A percentile compares a stretch with the other conserved stretches of the same genome.
Conservation (phyloP, 495 filamentous ascomycete genomes). For the Trichoderma virens region DNA sequence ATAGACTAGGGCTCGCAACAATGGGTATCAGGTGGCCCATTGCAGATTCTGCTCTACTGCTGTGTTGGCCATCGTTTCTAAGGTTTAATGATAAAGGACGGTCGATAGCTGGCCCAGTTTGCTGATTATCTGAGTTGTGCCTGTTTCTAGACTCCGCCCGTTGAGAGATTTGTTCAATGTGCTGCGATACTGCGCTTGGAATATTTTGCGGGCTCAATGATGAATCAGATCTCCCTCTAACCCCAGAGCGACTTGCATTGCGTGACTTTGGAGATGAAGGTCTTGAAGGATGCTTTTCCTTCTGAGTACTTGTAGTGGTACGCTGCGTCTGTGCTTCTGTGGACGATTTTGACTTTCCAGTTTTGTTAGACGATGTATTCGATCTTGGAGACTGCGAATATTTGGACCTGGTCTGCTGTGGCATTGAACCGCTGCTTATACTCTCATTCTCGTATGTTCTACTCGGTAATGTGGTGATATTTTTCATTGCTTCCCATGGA, state of each 20-base stretch:
- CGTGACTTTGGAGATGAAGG: constrained; percentile 18
- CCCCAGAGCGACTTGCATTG: constrained; percentile 11
- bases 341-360: neutral
- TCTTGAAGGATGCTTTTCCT: neutral
- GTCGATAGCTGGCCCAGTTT: neutral
- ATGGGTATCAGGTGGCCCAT: constrained; percentile 18
- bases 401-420: neutral
- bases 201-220: constrained; percentile 10
- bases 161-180: neutral
- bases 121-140: neutral
- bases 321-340: neutral
- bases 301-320: neutral
- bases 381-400: constrained; percentile 8
- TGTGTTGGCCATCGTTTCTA: neutral
- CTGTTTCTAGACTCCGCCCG: constrained; percentile 4
- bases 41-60: neutral
- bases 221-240: constrained; percentile 9
- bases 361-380: constrained; percentile 2
- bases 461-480: neutral
- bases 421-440: neutral
- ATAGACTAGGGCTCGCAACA: constrained; percentile 24
- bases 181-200: constrained; percentile 6
- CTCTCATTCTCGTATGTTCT: neutral
- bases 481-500: neutral
- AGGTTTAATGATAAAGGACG: neutral